phyloP scores from a whole-genome alignment of 176 grass and related monocot species.

The Hordeum vulgare region DNA sequence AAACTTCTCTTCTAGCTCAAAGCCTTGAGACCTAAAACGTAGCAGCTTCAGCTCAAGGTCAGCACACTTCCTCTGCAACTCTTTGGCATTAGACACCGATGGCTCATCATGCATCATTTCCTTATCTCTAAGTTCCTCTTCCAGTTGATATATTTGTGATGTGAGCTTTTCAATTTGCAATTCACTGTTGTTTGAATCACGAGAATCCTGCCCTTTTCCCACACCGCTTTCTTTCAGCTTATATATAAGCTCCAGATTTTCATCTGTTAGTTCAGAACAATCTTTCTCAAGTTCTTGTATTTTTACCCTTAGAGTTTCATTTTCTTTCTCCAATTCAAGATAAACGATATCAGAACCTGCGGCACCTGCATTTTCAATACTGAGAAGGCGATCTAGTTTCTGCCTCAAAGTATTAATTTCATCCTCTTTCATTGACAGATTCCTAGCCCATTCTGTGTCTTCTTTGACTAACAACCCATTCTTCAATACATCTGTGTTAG shows the following conservation, averaged over 20 bases:
- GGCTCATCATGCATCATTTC: conserved; percentile 22
- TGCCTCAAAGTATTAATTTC: conserved; percentile 61
- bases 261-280: conserved; percentile 82
- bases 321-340: conserved; percentile 67
- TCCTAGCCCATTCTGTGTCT: conserved; percentile 35
- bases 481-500: conserved; percentile 1
- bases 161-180: conserved; percentile 37
- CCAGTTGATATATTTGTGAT: conserved; percentile 43
- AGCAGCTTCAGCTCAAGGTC: conserved; percentile 77
- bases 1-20: conserved; percentile 58
- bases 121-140: conserved; percentile 42
- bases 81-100: conserved; percentile 36
- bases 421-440: conserved; percentile 67
- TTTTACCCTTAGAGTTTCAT: conserved; percentile 64
- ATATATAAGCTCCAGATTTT: conserved; percentile 89
- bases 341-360: conserved; percentile 23
- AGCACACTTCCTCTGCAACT: conserved; percentile 65
- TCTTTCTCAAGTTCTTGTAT: conserved; percentile 87
- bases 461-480: conserved; percentile 25
- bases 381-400: conserved; percentile 40
- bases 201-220: conserved; percentile 29
- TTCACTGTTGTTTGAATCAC: conserved; percentile 24
- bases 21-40: conserved; percentile 55
- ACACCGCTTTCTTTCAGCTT: conserved; percentile 50
- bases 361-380: conserved; percentile 31